Evolutionary conservation across 768 basidiomycete species (phyloP).

Genomic region (Neoboletus subvelutipes): DNA sequence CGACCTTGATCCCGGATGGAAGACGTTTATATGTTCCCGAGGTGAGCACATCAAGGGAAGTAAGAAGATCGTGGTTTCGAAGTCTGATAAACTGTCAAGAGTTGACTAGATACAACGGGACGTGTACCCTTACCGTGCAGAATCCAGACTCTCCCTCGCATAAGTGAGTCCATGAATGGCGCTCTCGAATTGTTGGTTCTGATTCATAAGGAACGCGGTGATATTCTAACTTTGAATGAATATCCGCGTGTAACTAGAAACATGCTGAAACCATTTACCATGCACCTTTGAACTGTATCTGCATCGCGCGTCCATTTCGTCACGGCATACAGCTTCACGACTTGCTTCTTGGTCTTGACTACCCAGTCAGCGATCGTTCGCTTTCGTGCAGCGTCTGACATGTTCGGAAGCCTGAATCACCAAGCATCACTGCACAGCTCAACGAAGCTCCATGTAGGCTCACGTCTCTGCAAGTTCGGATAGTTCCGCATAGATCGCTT

Average conservation of each 20-base stretch:
- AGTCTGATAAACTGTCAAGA: slow-evolving; percentile 46
- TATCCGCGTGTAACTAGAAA: neutral
- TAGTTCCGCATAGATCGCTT: slow-evolving; percentile 80
- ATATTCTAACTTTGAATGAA: slow-evolving; percentile 58
- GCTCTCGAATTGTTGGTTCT: slow-evolving; percentile 80
- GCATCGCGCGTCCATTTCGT: slow-evolving; percentile 87
- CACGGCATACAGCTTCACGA: slow-evolving; percentile 85
- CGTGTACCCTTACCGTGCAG: slow-evolving; percentile 59
- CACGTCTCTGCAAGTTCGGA: slow-evolving; percentile 86
- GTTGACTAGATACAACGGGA: neutral
- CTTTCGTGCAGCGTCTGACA: slow-evolving; percentile 80
- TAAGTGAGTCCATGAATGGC: slow-evolving; percentile 61
- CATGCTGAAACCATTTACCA: slow-evolving; percentile 45
- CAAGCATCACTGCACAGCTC: slow-evolving; percentile 1
- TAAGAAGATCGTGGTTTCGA: slow-evolving; percentile 91
- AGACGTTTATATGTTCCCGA: slow-evolving; percentile 84
- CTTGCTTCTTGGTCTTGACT: slow-evolving; percentile 86
- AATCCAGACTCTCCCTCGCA: slow-evolving; percentile 67
- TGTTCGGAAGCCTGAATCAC: slow-evolving; percentile 63
- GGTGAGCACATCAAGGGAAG: slow-evolving; percentile 86
- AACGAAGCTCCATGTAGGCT: slow-evolving; percentile 25
- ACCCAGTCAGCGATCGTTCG: slow-evolving; percentile 85
- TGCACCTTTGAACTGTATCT: slow-evolving; percentile 80
- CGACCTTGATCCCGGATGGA: slow-evolving; percentile 77
- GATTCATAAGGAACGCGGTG: slow-evolving; percentile 80